Evolutionary conservation across 495 filamentous ascomycete species (phyloP).

Genomic region (Podospora pseudocomata): DNA sequence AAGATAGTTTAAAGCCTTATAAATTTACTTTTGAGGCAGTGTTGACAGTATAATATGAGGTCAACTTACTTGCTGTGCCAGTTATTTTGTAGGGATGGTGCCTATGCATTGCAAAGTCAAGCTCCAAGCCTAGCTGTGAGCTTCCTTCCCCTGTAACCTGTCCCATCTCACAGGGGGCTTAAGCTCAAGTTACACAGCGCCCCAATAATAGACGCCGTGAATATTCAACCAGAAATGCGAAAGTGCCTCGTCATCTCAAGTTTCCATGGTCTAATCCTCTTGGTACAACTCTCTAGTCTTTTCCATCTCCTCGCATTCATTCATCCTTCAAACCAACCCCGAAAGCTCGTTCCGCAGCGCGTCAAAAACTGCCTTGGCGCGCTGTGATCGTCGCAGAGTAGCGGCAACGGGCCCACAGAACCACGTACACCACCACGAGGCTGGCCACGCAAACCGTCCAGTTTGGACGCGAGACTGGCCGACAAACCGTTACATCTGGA

Average conservation of each 20-base stretch:
- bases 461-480: neutral
- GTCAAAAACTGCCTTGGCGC: neutral
- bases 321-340: neutral
- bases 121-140: neutral
- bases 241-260: neutral
- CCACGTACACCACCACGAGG: slow-evolving; percentile 13
- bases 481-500: neutral
- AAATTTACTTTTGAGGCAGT: too few relatives aligned
- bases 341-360: neutral
- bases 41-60: too few relatives aligned
- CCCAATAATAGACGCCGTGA: neutral
- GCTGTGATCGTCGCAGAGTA: neutral
- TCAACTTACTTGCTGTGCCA: too few relatives aligned
- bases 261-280: neutral
- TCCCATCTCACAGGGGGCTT: too few relatives aligned
- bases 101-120: neutral
- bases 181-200: neutral
- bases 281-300: neutral
- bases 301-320: neutral
- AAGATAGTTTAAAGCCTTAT: too few relatives aligned
- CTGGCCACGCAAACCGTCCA: slow-evolving; percentile 9
- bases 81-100: too few relatives aligned
- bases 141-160: too few relatives aligned
- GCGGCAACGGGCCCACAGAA: slow-evolving; percentile 12
- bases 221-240: neutral